Percentiles rank a stretch among this genome's conserved stretches.
Conservation (phyloP, 345 rosid genomes). For the rapeseed (Brassica napus) region DNA sequence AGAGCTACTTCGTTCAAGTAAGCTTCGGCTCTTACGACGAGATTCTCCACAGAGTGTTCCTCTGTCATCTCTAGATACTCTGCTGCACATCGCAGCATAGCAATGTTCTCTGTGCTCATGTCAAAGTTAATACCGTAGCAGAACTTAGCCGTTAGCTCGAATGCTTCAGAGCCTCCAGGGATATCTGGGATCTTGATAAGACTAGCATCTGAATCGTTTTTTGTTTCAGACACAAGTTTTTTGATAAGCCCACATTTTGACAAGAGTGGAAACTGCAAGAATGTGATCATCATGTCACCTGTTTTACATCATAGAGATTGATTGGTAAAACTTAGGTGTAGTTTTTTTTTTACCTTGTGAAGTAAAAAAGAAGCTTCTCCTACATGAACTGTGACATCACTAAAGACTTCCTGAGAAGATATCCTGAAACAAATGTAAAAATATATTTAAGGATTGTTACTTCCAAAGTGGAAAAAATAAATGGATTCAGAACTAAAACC, state of each 20-base stretch:
- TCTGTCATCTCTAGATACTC: constrained; percentile 94
- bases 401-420: constrained; percentile 90
- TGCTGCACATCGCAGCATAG: constrained; percentile 73
- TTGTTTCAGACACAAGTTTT: constrained; percentile 63
- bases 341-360: constrained; percentile 60
- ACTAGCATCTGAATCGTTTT: constrained; percentile 54
- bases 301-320: constrained; percentile 1
- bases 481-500: constrained; percentile 45
- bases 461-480: background rate
- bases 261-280: constrained; percentile 75
- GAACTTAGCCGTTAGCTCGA: constrained; percentile 88
- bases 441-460: background rate
- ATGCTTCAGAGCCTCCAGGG: constrained; percentile 79
- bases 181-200: constrained; percentile 53
- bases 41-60: constrained; percentile 71
- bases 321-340: background rate
- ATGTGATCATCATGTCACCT: constrained; percentile 22
- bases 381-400: constrained; percentile 77
- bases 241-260: constrained; percentile 78
- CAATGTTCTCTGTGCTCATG: constrained; percentile 74
- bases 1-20: constrained; percentile 80
- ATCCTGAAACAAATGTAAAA: constrained; percentile 55
- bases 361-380: constrained; percentile 76
- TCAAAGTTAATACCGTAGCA: constrained; percentile 93
- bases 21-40: constrained; percentile 70